These are phyloP conservation scores for Clonostachys byssicola DNA, from an alignment of 2,329 filamentous ascomycete genomes.

Conservation along the genomic window DNA sequence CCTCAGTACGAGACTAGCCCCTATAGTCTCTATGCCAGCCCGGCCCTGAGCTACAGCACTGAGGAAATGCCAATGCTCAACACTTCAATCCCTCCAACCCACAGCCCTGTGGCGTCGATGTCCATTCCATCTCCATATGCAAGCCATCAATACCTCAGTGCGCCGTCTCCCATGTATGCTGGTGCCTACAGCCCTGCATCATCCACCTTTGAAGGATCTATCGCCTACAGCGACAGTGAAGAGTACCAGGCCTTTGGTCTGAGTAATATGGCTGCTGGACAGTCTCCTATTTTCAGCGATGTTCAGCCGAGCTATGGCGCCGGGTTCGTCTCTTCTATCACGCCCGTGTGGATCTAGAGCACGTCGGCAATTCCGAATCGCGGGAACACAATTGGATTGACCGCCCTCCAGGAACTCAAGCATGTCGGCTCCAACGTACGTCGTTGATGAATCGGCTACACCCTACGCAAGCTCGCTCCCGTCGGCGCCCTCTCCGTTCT, in stretches of 20 bases:
- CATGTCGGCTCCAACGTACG: constrained; percentile 35
- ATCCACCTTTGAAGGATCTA: constrained; percentile 58
- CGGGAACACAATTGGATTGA: constrained; percentile 48
- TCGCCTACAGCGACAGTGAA: constrained; percentile 59
- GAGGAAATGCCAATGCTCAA: constrained; percentile 56
- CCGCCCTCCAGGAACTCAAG: constrained; percentile 21
- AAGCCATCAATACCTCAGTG: constrained; percentile 54
- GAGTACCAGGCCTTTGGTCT: constrained; percentile 49
- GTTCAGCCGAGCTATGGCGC: constrained; percentile 34
- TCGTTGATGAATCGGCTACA: constrained; percentile 32
- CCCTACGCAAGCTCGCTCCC: constrained; percentile 27
- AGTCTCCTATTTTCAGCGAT: constrained; percentile 41
- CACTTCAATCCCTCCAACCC: constrained; percentile 38
- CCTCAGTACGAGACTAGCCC: constrained; percentile 18
- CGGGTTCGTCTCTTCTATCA: constrained; percentile 61
- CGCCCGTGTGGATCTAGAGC: constrained; percentile 57
- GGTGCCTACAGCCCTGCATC: constrained; percentile 58
- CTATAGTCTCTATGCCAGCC: constrained; percentile 51
- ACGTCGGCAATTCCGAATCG: constrained; percentile 30
- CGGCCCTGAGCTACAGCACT: constrained; percentile 60
- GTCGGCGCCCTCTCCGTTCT: constrained; percentile 37
- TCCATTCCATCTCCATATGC: constrained; percentile 51
- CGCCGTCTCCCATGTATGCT: constrained; percentile 58
- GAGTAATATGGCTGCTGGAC: constrained; percentile 33
- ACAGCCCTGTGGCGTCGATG: constrained; percentile 48